Evolutionary conservation across 495 filamentous ascomycete genomes (phyloP), one percentile per base, ranked within the genome.

Genomic region (Rhypophila decipiens): DNA sequence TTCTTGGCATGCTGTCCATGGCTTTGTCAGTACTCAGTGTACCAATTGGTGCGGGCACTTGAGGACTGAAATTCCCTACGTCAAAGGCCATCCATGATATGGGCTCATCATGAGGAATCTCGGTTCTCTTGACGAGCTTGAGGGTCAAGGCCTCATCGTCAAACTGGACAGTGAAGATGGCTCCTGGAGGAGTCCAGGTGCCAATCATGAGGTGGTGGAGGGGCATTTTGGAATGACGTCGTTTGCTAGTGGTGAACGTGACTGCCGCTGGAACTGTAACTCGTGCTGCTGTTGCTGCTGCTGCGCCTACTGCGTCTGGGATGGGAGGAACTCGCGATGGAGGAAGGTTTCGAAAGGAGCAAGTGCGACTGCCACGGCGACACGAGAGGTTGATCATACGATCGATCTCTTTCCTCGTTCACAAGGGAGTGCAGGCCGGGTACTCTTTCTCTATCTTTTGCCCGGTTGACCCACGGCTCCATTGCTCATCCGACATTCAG

Each of bases 1-100:
- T 88, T 88, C 64, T 83, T 85, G 46, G 76, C 70, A 61, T 93
- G 86, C 75, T 86, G 58, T 43, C 42, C n/a, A n/a, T n/a, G 47
- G 41, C 50, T 53, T 51, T 40, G 58, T 68, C 23, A 67, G 64
- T 45, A 41, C 44, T 17, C 1, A 4, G 17, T 20, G 19, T n/a
- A 7, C 19, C 29, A 22, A 22, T 49, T 37, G 43, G 2, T 35
- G 12, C 19, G 23, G 36, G 44, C 12, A 21, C 38, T 44, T 38
- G 42, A 13, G 37, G 29, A 3, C 20, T 27, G 29, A 39, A 43
- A n/a, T 33, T 13, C 23, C 13, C 64, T 71, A 86, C 84, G 58
- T 87, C 84, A 57, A 90, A 88, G 34, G 85, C 84, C 83, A 93
- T 89, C 87, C 87, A 93, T 54, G 86, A 90, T 57, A 93, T 90